Percentiles rank a stretch among this genome's conserved stretches.
These are phyloP conservation scores for Phytophthora crassamura DNA, from an alignment of 352 stramenopile species.

Conservation along the genomic window DNA sequence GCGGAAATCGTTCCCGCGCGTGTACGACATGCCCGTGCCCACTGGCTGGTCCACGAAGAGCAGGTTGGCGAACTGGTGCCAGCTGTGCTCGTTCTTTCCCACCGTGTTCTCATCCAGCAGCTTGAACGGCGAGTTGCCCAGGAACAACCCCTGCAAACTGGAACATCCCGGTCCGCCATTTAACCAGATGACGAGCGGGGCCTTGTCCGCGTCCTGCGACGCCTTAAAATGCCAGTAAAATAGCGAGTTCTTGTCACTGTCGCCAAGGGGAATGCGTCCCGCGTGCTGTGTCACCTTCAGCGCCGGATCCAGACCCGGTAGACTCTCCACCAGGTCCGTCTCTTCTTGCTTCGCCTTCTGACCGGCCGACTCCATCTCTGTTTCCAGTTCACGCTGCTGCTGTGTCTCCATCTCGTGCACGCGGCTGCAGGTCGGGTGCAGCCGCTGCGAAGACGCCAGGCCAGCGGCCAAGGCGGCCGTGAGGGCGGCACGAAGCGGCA, in stretches of 20 bases:
- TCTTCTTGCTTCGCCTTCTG: constrained; percentile 19
- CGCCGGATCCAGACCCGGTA: constrained; percentile 61
- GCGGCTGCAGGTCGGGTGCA: constrained; percentile 28
- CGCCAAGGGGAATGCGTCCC: constrained; percentile 59
- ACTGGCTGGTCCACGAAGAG: constrained; percentile 89
- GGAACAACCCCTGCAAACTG: constrained; percentile 81
- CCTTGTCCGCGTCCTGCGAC: constrained; percentile 46
- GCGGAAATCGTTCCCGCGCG: constrained; percentile 60
- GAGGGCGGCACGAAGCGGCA: constrained; percentile 1
- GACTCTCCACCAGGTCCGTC: constrained; percentile 51
- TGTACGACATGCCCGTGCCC: constrained; percentile 80
- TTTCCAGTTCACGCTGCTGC: constrained; percentile 12
- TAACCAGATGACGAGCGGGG: constrained; percentile 78
- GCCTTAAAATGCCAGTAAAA: constrained; percentile 88
- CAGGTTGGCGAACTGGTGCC: constrained; percentile 76
- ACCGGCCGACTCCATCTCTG: not conserved
- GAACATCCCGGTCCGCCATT: constrained; percentile 86
- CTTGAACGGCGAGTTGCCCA: constrained; percentile 77
- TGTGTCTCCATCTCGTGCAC: constrained; percentile 9
- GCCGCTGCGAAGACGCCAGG: constrained; percentile 33
- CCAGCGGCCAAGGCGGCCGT: constrained; percentile 5
- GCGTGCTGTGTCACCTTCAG: constrained; percentile 73
- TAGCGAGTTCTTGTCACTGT: constrained; percentile 56
- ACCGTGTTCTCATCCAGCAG: constrained; percentile 61
- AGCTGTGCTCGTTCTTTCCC: constrained; percentile 74